These are phyloP conservation scores for Backusella circina DNA, from an alignment of 192 early-diverging fungal genomes.

Conservation along the genomic window DNA sequence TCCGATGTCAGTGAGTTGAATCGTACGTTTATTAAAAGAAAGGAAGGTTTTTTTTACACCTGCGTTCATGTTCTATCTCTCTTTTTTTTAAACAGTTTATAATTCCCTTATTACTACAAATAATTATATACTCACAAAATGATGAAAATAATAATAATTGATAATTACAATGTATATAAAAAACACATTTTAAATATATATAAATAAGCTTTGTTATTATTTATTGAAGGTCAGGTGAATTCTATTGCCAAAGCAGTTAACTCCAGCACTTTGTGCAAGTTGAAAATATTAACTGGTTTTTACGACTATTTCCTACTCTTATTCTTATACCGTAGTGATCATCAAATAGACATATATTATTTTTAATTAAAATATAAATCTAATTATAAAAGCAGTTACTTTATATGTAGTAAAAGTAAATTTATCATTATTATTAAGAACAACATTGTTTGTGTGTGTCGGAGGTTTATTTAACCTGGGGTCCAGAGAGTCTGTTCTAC, in stretches of 20 bases:
- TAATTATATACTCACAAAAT: background rate
- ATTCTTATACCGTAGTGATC: no score
- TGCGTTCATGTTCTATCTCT: background rate
- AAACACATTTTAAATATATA: background rate
- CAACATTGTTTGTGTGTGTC: background rate
- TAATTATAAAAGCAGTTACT: no score
- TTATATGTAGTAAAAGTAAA: background rate
- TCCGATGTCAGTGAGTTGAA: slow-evolving; percentile 1
- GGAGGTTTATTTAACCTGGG: slow-evolving; percentile 6
- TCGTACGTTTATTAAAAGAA: background rate
- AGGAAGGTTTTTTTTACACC: background rate
- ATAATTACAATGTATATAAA: background rate
- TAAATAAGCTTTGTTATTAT: background rate
- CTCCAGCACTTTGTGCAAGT: background rate
- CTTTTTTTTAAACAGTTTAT: background rate
- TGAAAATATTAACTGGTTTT: background rate
- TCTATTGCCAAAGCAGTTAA: background rate
- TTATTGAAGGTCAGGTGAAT: background rate
- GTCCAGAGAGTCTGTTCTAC: background rate
- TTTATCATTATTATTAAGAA: no score
- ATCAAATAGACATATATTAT: background rate
- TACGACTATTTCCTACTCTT: background rate
- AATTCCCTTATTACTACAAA: background rate
- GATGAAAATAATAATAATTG: background rate
- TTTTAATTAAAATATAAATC: no score